Conservation (phyloP, 495 filamentous ascomycete species). For the Ramalina peruviana region DNA sequence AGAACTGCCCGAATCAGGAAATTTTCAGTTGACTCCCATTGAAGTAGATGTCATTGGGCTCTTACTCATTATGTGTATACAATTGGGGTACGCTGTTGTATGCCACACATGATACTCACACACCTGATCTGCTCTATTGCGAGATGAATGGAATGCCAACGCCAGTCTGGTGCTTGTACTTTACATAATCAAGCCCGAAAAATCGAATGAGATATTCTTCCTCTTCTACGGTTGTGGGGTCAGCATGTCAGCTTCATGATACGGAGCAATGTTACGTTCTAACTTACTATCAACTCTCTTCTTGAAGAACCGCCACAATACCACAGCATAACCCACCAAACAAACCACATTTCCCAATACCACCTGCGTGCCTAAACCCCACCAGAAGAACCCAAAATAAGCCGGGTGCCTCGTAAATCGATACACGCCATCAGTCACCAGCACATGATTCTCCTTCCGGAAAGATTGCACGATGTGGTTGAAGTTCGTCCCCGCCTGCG, state of each 20-base stretch:
- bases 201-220: constrained; percentile 65
- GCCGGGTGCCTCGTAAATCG: constrained; percentile 60
- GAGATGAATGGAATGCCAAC: constrained; percentile 66
- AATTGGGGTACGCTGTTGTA: no score
- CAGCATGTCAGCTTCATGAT: neutral
- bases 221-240: constrained; percentile 38
- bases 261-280: neutral
- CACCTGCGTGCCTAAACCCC: constrained; percentile 87
- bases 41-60: no score
- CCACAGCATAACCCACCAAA: constrained; percentile 53
- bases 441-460: constrained; percentile 49
- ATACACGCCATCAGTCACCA: constrained; percentile 67
- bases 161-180: constrained; percentile 49
- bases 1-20: no score
- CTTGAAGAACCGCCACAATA: constrained; percentile 76
- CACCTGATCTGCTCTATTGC: constrained; percentile 2
- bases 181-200: constrained; percentile 70
- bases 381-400: constrained; percentile 98
- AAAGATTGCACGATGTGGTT: constrained; percentile 69
- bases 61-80: no score
- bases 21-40: no score
- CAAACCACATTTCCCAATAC: constrained; percentile 75
- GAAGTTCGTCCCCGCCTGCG: constrained; percentile 79
- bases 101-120: no score
- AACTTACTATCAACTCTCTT: constrained; percentile 51